Evolutionary conservation across 306 rosid genomes (phyloP), one percentile per base, ranked within the genome.

Genomic region (Amphicarpaea edgeworthii): DNA sequence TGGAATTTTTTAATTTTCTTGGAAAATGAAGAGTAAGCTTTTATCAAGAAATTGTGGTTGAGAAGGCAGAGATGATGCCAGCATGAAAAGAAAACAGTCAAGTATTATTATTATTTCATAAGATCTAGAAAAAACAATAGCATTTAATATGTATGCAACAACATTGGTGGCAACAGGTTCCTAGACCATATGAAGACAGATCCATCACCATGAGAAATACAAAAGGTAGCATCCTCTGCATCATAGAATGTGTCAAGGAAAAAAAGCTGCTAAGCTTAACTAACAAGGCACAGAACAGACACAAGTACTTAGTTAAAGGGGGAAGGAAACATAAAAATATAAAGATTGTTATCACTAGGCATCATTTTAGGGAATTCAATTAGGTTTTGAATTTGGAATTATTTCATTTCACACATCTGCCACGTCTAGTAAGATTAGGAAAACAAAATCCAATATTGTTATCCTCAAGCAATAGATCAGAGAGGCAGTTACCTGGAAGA

Each of bases 91-190:
- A 53, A 40, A 38, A 12, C 19, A 53, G 20, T 64, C 9, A 37
- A 17, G 28, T 28, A 40, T 69, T 51, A n/a, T n/a, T n/a, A n/a
- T n/a, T n/a, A 75, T 58, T 79, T 76, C 82, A 79, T 70, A 68
- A 80, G 60, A 61, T 70, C 82, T 30, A 76, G 70, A 70, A 79
- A 79, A 76, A 8, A 71, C 79, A 70, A 79, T 79, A 65, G 83
- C 81, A 79, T 79, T 79, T 77, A 73, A 79, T 61, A 63, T 37
- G 65, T 79, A 69, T 79, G 81, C 66, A 79, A 83, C 77, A 83
- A 68, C 75, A 75, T 55, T 30, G 66, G 60, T 15, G 62, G 84
- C 41, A 79, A 64, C 17, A 79, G 68, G 58, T 83, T 79, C 61
- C 76, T 75, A 41, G 70, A 55, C 68, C 77, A 34, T 45, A 42